Evolutionary conservation across 805 yeast species (phyloP).

Genomic region (Teunomyces pallodes): DNA sequence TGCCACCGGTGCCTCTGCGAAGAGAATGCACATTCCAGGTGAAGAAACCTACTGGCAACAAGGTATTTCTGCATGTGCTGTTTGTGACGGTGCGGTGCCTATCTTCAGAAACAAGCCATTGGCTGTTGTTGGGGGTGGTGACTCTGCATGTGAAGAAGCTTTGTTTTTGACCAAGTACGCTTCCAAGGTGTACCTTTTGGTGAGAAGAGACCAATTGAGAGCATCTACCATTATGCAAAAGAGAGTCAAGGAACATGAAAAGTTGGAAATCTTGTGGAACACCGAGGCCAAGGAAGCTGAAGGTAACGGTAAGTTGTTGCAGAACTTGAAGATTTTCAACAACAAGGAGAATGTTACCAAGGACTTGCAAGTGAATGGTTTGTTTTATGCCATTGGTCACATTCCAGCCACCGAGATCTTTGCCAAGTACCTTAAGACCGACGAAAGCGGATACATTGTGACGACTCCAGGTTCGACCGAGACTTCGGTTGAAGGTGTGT

Average conservation of each 20-base stretch:
- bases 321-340: constrained; percentile 63
- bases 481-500: constrained; percentile 87
- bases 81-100: constrained; percentile 99
- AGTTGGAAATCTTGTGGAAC: constrained; percentile 87
- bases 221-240: constrained; percentile 97
- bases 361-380: constrained; percentile 80
- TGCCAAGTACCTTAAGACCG: constrained; percentile 73
- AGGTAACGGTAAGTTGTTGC: constrained; percentile 88
- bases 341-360: constrained; percentile 64
- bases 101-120: constrained; percentile 96
- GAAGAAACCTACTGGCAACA: constrained; percentile 98
- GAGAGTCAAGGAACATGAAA: constrained; percentile 79
- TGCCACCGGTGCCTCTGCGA: constrained; percentile 98
- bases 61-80: constrained; percentile 99
- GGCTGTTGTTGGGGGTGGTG: constrained; percentile 99
- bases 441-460: constrained; percentile 82
- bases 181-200: constrained; percentile 88
- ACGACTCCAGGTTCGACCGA: constrained; percentile 87
- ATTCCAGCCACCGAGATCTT: constrained; percentile 89
- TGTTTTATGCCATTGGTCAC: constrained; percentile 98
- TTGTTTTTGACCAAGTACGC: constrained; percentile 95
- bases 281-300: constrained; percentile 83
- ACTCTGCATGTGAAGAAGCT: constrained; percentile 99
- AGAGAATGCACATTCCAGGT: constrained; percentile 90
- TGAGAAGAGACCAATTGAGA: constrained; percentile 90